Base-by-base conservation (phyloP, 2,329 filamentous ascomycete genomes). In the Botryosphaeria agaves region DNA sequence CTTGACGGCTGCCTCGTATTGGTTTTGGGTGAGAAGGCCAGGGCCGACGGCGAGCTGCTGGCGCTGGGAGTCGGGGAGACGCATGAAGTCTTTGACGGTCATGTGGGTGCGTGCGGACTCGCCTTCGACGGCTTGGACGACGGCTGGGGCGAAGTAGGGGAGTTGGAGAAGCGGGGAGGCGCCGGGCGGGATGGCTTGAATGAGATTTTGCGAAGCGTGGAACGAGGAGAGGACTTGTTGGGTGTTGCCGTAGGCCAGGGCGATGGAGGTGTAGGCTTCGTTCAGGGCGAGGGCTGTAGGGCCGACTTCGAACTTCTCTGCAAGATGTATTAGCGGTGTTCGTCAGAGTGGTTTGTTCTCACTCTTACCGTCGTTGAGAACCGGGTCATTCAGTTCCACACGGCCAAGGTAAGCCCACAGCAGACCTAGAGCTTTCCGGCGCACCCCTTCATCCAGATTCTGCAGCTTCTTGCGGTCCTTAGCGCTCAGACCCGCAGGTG, bases 371-470 rank as follows among this genome's bases (percentile, higher is more conserved):
- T 75, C 74, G 45, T 92, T 77, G 32, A 94, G 64, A 18, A 67
- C 64, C 31, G 69, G 54, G 45, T 93, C 84, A 26, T 79, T 76
- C 15, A 98, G 69, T 45, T 93, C 82, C 32, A 92, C 64, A 28
- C 89, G 79, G 36, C 81, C 82, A 28, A 95, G 69, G 51, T 98
- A 95, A 25, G 89, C 85, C 89, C 91, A 98, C 11, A 98, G 64
- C 33, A 98, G 65, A 30, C 78, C 82, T 26, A 95, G 64, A 5
- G 83, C 76, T 64, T 95, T 95, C 46, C 89, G 70, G 41, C 81
- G 76, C 15, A 72, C 67, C 23, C 76, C 74, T 40, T 78, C 77
- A 29, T 95, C 89, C 35, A 93, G 56, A 40, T 84, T 72, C 47
- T 82, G 72, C 5, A 98, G 64, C 47, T 71, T 75, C 45, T 74